Conservation (phyloP, 2,329 filamentous ascomycete species). For the Pseudocercospora cruenta region DNA sequence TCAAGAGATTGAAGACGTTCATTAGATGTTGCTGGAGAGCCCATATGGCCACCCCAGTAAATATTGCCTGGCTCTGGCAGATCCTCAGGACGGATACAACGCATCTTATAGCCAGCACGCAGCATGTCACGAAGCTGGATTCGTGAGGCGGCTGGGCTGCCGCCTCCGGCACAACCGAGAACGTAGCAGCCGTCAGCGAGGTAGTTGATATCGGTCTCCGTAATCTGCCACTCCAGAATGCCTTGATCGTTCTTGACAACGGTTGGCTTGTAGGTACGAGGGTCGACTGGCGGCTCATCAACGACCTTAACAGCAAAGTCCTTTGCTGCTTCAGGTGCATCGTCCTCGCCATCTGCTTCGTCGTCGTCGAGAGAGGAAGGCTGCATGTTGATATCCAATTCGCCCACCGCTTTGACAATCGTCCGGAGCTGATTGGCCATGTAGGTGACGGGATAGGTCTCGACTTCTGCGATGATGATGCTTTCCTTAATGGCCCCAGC, state of each 20-base stretch:
- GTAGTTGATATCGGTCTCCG: constrained; percentile 61
- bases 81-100: constrained; percentile 56
- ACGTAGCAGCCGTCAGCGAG: constrained; percentile 64
- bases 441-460: constrained; percentile 44
- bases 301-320: constrained; percentile 43
- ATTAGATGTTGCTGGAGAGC: constrained; percentile 63
- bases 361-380: constrained; percentile 27
- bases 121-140: constrained; percentile 58
- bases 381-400: constrained; percentile 35
- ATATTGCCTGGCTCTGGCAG: constrained; percentile 57
- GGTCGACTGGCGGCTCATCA: constrained; percentile 35
- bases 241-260: constrained; percentile 45
- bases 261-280: constrained; percentile 50
- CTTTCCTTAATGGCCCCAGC: constrained; percentile 42
- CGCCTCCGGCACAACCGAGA: constrained; percentile 64
- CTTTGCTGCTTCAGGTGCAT: constrained; percentile 24
- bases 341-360: constrained; percentile 19
- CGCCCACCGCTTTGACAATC: constrained; percentile 39
- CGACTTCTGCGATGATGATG: constrained; percentile 52
- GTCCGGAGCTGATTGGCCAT: constrained; percentile 41
- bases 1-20: constrained; percentile 65
- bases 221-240: constrained; percentile 57
- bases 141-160: constrained; percentile 57
- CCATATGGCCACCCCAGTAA: constrained; percentile 61
- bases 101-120: constrained; percentile 54